Evolutionary conservation across 2,329 filamentous ascomycete genomes (phyloP), one percentile per base, ranked within the genome.

Genomic region (Paradendryphiella salina): DNA sequence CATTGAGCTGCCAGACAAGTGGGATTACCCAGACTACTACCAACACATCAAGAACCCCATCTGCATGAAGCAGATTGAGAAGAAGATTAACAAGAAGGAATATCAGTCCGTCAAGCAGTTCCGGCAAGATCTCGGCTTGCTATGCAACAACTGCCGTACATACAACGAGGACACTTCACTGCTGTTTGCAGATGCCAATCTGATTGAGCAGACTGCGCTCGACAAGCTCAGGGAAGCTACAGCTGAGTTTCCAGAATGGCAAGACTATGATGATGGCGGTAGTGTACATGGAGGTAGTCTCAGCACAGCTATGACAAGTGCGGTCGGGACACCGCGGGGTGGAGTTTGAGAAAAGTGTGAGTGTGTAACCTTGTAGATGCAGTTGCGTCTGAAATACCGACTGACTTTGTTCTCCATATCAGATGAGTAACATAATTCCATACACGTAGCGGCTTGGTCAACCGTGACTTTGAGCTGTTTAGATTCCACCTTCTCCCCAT

Each of bases 91-190:
- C 79, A 93, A 90, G 75, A 90, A 95, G 68, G 90, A 96, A 69
- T 99, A 99, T 74, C 85, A 84, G 62, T 88, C 83, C 66, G 76
- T 96, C 54, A 85, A 83, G 68, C 89, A 92, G 63, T 85, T 99
- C 80, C 83, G 85, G 47, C 85, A 83, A 60, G 95, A 99, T 68
- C 86, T 99, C 56, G 84, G 85, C 42, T 77, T 93, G 57, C 83
- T 99, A 74, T 94, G 92, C 72, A 85, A 82, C 70, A 99, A 99
- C 73, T 96, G 93, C 60, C 85, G 90, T 72, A 94, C 89, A 2
- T 99, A 96, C 79, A 99, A 99, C 67, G 95, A 99, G 75, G 94
- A 97, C 69, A 89, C 87, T 50, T 96, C 92, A 73, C 79, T 95
- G 64, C 82, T 99, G 46, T 97, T 92, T 76, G 83, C 89, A 66